Conservation (phyloP, 805 yeast species). For the Kodamaea hsintzibuensis region DNA sequence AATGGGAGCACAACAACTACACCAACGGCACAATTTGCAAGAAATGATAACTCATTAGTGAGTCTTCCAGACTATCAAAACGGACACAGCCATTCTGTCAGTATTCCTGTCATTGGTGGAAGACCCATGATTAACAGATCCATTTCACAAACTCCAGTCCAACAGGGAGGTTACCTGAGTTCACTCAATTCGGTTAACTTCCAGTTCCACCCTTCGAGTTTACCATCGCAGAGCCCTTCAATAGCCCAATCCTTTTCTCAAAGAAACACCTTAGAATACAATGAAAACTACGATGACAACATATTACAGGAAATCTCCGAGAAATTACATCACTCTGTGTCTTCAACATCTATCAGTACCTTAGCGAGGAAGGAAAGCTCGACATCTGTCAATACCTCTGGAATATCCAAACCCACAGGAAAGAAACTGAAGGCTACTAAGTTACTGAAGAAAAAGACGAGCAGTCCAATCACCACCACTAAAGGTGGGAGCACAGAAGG, state of each 20-base stretch:
- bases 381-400: conserved; percentile 3
- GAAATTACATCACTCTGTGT: conserved; percentile 7
- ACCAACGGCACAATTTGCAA: conserved; percentile 18
- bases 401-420: not conserved
- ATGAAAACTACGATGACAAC: conserved; percentile 7
- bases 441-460: conserved; percentile 10
- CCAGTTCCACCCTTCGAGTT: conserved; percentile 9
- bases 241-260: not conserved
- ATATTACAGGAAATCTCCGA: conserved; percentile 6
- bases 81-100: conserved; percentile 13
- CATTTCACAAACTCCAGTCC: conserved; percentile 22
- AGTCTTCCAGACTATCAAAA: conserved; percentile 31
- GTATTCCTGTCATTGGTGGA: conserved; percentile 9
- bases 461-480: not conserved
- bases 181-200: conserved; percentile 4
- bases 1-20: conserved; percentile 17
- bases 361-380: conserved; percentile 7
- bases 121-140: conserved; percentile 13
- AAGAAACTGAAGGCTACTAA: conserved; percentile 8
- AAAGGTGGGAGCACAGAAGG: not conserved
- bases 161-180: conserved; percentile 8
- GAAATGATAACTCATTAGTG: conserved; percentile 30
- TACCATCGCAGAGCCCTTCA: conserved; percentile 10
- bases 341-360: conserved; percentile 7
- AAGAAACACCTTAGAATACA: not conserved